A percentile compares a stretch with the other conserved stretches of the same genome.
Evolutionary conservation across 2,329 filamentous ascomycete species (phyloP).

Genomic region (Pleurostoma richardsiae): DNA sequence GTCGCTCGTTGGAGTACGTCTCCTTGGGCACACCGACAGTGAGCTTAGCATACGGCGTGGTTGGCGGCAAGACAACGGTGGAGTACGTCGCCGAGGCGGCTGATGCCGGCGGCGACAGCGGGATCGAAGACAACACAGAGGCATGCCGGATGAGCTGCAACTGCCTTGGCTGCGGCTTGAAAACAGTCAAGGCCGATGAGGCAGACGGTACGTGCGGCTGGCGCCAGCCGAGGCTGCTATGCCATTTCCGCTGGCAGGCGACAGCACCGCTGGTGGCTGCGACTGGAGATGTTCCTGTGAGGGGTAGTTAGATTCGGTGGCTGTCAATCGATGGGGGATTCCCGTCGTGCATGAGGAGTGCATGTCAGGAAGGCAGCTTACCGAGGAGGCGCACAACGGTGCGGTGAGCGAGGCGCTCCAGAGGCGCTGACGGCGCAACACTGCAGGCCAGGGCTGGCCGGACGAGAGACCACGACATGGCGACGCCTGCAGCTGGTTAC

Average conservation of each 20-base stretch:
- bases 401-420: conserved; percentile 8
- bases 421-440: conserved; percentile 5
- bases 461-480: conserved; percentile 13
- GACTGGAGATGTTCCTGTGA: conserved; percentile 2
- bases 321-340: neutral
- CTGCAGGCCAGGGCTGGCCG: conserved; percentile 13
- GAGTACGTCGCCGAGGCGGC: conserved; percentile 26
- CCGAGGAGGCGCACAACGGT: conserved; percentile 9
- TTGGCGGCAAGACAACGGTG: conserved; percentile 33
- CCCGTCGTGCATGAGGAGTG: neutral
- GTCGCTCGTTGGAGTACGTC: conserved; percentile 71
- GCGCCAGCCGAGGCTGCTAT: conserved; percentile 24
- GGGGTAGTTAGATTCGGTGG: neutral
- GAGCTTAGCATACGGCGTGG: conserved; percentile 64
- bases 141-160: conserved; percentile 34
- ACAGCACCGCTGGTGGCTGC: conserved; percentile 3
- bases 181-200: conserved; percentile 15
- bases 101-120: conserved; percentile 10
- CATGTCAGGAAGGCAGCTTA: conserved; percentile 5
- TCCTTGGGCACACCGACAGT: conserved; percentile 77
- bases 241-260: conserved; percentile 28
- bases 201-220: conserved; percentile 6
- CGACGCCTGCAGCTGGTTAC: conserved; percentile 3
- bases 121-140: conserved; percentile 23
- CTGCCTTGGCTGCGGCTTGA: conserved; percentile 16